Conservation (phyloP, 148 eudicot genomes). For the Cornus kousa region DNA sequence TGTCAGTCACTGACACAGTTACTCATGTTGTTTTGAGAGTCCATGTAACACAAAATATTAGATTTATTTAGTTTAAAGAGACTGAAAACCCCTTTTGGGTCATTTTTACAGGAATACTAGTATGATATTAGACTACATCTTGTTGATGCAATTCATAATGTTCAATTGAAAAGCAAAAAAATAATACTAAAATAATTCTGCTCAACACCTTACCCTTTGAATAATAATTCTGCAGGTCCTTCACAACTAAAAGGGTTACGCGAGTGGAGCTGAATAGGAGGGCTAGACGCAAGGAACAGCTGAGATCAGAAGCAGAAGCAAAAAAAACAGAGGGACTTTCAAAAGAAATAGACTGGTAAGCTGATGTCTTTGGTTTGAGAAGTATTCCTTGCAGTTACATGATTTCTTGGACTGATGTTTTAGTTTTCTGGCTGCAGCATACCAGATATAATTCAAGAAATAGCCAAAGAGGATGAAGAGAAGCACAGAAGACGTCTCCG, state of each 20-base stretch:
- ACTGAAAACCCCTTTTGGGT: too few species aligned
- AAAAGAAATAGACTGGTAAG: slow-evolving; percentile 77
- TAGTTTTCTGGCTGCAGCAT: slow-evolving; percentile 45
- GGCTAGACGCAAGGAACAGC: slow-evolving; percentile 57
- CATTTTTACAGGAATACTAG: background rate
- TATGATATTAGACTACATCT: background rate
- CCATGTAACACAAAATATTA: too few species aligned
- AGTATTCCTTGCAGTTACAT: background rate
- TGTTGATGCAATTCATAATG: background rate
- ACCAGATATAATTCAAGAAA: slow-evolving; percentile 71
- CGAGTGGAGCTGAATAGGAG: slow-evolving; percentile 67
- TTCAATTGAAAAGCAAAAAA: background rate
- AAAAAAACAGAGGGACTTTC: slow-evolving; percentile 52
- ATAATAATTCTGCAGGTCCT: slow-evolving; percentile 41
- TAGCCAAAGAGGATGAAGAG: slow-evolving; percentile 79
- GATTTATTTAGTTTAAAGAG: too few species aligned
- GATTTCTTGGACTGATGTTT: background rate
- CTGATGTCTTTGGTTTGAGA: background rate
- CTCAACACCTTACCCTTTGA: background rate
- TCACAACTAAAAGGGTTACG: slow-evolving; percentile 58
- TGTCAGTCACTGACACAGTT: too few species aligned
- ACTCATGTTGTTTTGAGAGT: too few species aligned
- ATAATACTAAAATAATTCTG: background rate
- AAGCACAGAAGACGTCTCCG: slow-evolving; percentile 68
- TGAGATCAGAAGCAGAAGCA: slow-evolving; percentile 60